Conservation (phyloP, 441 rosid species). For the Gossypium schwendimanii region DNA sequence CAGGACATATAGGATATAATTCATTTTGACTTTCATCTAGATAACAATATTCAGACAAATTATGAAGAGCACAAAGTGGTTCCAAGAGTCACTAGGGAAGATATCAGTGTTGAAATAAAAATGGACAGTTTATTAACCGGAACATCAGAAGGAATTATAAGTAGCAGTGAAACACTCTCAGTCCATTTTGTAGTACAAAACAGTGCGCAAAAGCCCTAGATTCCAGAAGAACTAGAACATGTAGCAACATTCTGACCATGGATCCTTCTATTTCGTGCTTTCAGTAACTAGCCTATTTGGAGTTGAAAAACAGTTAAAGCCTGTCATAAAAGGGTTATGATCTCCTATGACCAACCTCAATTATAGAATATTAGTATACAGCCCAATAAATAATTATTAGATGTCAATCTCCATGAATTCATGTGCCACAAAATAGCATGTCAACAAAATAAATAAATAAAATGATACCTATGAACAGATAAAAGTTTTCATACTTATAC, state of each 20-base stretch:
- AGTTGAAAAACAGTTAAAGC: background rate
- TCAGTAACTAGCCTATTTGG: background rate
- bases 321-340: background rate
- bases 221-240: background rate
- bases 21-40: background rate
- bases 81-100: background rate
- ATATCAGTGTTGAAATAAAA: background rate
- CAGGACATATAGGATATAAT: background rate
- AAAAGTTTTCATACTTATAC: background rate
- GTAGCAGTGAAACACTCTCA: background rate
- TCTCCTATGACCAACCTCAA: background rate
- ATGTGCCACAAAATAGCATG: background rate
- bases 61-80: background rate
- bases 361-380: background rate
- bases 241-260: background rate
- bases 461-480: background rate
- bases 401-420: background rate
- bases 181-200: background rate
- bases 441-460: background rate
- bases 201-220: background rate
- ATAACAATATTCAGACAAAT: background rate
- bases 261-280: background rate
- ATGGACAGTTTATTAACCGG: background rate
- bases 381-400: background rate
- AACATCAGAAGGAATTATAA: background rate